Evolutionary conservation across 2,329 filamentous ascomycete genomes (phyloP), one percentile per base, ranked within the genome.

Genomic region (Cytospora mali): DNA sequence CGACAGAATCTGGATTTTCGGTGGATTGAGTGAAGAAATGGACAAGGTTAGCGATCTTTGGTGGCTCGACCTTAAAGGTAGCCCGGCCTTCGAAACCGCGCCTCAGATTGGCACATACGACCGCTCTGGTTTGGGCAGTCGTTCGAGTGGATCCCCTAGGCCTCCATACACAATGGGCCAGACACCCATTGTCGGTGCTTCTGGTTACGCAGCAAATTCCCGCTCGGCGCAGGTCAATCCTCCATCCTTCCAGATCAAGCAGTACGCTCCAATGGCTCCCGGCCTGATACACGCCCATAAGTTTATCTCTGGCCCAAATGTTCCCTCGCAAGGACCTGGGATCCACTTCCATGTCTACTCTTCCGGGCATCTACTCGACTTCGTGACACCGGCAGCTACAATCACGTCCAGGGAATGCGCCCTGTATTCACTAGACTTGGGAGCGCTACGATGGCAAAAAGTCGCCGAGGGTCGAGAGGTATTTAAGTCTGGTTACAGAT

Each of bases 261-360:
- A 83, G 10, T 96, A 96, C 72, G 87, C 92, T 4, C 93, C 93
- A 1, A 92, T 87, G 68, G 91, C 94, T 1, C 94, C 94, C 0
- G 95, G 94, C 13, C 86, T 92, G 9, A 95, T 97, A 64, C 96
- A 93, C 10, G 90, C 92, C 9, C 81, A 97, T 55, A 94, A 92
- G 71, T 99, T 99, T 72, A 85, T 95, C 62, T 92, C 91, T 27
- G 94, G 94, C 4, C 87, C 90, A 5, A 90, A 92, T 73, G 87
- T 97, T 18, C 94, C 95, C 0, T 90, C 90, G 3, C 92, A 98
- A 74, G 91, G 92, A 54, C 90, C 93, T 4, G 95, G 95, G 18
- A 94, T 91, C 62, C 95, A 99, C 75, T 99, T 96, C 72, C 95
- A 99, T 73, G 88, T 94, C 50, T 97, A 96, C 74, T 94, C 93